Percentiles rank a stretch among this genome's conserved stretches.
These are phyloP conservation scores for Lachnellula cervina DNA, from an alignment of 2,329 filamentous ascomycete genomes.

Conservation along the genomic window DNA sequence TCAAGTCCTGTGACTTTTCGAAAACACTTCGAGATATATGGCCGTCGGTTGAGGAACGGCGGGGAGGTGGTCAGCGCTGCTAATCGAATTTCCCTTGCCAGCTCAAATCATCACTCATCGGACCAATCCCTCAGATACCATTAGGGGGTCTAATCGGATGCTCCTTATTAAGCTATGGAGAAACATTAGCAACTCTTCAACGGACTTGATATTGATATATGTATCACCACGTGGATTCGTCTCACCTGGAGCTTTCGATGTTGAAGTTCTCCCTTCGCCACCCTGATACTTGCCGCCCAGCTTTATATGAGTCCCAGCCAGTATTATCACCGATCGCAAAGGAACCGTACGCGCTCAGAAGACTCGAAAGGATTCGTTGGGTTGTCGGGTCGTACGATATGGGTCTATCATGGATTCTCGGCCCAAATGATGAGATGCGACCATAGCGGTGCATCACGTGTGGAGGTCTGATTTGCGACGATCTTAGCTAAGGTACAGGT, in stretches of 20 bases:
- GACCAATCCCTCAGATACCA: slow-evolving; percentile 20
- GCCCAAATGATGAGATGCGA: slow-evolving; percentile 16
- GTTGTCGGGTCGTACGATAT: slow-evolving; percentile 25
- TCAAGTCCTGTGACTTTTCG: slow-evolving; percentile 32
- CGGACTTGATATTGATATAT: slow-evolving; percentile 22
- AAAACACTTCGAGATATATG: slow-evolving; percentile 31
- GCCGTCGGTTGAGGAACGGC: slow-evolving; percentile 15
- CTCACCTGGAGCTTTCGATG: slow-evolving; percentile 30
- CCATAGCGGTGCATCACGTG: slow-evolving; percentile 22
- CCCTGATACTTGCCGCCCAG: slow-evolving; percentile 14
- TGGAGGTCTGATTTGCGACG: slow-evolving; percentile 9
- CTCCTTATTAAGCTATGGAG: slow-evolving; percentile 15
- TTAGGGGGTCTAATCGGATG: slow-evolving; percentile 13
- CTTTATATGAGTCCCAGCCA: slow-evolving; percentile 11
- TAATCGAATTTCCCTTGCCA: slow-evolving; percentile 28
- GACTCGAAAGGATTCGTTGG: slow-evolving; percentile 16
- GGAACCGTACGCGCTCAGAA: slow-evolving; percentile 10
- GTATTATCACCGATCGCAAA: slow-evolving; percentile 10
- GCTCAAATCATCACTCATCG: slow-evolving; percentile 24
- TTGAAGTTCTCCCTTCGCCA: slow-evolving; percentile 19
- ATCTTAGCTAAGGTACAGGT: too few relatives aligned
- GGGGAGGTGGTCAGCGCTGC: slow-evolving; percentile 20
- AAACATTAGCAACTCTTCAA: slow-evolving; percentile 20
- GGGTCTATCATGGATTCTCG: slow-evolving; percentile 22
- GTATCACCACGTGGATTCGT: slow-evolving; percentile 30